phyloP scores from a whole-genome alignment of 441 rosid species.

The Rhodomyrtus psidioides region DNA sequence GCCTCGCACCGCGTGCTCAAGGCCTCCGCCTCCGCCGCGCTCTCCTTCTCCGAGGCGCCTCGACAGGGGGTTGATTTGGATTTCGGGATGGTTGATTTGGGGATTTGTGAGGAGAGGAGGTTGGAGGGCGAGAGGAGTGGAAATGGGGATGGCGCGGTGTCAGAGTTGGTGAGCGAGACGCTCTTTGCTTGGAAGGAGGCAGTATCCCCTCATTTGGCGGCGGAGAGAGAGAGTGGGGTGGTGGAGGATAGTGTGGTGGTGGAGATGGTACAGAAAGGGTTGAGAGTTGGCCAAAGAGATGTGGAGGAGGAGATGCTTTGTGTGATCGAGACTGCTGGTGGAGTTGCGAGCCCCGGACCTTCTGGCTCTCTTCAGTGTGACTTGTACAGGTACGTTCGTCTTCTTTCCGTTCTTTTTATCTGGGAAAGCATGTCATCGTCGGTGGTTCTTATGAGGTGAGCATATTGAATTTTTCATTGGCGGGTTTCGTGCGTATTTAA shows the following conservation, averaged over 20 bases:
- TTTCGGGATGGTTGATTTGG: conserved; percentile 41
- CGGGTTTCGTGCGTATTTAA: neutral
- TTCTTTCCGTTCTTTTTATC: neutral
- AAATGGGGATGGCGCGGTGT: neutral
- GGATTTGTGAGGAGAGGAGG: conserved; percentile 30
- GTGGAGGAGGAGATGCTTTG: conserved; percentile 28
- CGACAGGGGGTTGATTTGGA: neutral
- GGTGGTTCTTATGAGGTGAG: neutral
- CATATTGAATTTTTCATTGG: neutral
- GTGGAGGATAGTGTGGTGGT: conserved; percentile 43
- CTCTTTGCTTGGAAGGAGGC: conserved; percentile 86
- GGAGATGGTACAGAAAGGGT: conserved; percentile 31
- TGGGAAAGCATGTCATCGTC: neutral
- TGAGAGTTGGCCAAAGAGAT: conserved; percentile 34
- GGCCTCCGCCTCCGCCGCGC: conserved; percentile 24
- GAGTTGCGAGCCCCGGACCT: conserved; percentile 91
- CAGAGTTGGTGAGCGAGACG: conserved; percentile 61
- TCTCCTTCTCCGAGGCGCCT: neutral
- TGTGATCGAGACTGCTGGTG: conserved; percentile 90
- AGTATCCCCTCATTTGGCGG: conserved; percentile 88
- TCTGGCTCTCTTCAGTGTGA: conserved; percentile 92
- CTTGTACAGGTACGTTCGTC: conserved; percentile 48
- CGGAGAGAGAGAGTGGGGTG: conserved; percentile 53
- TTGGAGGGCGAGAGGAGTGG: conserved; percentile 12
- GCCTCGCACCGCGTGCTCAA: conserved; percentile 51